A percentile compares a stretch with the other conserved stretches of the same genome.
Evolutionary conservation across 2,329 filamentous ascomycete genomes (phyloP).

Genomic region (Myriangium duriaei): DNA sequence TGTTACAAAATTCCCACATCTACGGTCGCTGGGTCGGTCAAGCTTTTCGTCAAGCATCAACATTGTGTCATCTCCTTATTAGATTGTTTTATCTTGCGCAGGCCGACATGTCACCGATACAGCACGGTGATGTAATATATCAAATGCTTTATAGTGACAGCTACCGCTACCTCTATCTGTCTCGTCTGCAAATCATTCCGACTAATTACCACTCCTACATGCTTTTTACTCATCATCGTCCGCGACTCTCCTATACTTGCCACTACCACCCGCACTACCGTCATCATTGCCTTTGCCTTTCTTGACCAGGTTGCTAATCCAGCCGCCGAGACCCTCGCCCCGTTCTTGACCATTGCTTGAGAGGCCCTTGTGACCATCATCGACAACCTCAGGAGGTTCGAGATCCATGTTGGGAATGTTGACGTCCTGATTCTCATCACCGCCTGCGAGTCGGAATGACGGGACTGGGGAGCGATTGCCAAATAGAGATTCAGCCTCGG

Average conservation of each 20-base stretch:
- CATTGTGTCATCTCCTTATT: no score
- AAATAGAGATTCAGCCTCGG: constrained; percentile 74
- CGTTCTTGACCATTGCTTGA: constrained; percentile 24
- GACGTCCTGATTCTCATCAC: constrained; percentile 24
- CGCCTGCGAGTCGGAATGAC: constrained; percentile 55
- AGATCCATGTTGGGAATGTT: constrained; percentile 73
- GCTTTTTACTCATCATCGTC: constrained; percentile 27
- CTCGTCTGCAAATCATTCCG: no score
- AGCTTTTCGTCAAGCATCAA: no score
- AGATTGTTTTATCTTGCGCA: no score
- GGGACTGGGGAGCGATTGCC: constrained; percentile 65
- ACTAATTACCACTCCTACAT: no score
- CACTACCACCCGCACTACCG: constrained; percentile 24
- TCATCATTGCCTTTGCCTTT: constrained; percentile 36
- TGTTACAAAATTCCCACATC: no score
- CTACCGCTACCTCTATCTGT: no score
- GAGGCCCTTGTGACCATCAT: constrained; percentile 37
- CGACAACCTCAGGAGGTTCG: constrained; percentile 55
- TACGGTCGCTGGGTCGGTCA: no score
- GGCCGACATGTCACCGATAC: no score
- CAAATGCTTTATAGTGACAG: no score
- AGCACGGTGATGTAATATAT: no score
- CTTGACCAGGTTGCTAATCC: constrained; percentile 56
- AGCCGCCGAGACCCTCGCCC: constrained; percentile 51
- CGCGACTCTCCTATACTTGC: constrained; percentile 34